Evolutionary conservation across 1,139 yeast species (phyloP).

Genomic region (Suhomyces kunorum): DNA sequence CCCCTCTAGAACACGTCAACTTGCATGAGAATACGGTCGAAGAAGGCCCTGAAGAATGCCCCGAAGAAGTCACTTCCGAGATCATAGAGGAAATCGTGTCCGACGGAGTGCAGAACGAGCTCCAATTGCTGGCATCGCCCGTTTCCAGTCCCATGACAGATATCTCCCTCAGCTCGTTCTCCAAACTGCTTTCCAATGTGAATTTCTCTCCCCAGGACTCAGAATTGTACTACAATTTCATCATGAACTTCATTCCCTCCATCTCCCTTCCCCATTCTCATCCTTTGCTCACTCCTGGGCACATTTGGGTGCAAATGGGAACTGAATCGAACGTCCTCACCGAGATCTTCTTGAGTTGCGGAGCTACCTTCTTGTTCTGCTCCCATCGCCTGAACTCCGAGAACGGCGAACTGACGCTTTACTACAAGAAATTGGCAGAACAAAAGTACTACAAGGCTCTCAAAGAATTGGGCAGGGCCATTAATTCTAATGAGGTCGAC

Average conservation of each 20-base stretch:
- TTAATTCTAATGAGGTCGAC: constrained; percentile 13
- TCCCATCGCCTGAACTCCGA: constrained; percentile 9
- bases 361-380: constrained; percentile 33
- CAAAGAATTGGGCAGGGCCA: constrained; percentile 12
- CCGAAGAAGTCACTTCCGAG: neutral
- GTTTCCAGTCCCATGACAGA: constrained; percentile 4
- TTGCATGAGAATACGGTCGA: too few species aligned
- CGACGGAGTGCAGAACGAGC: neutral
- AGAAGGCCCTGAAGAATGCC: too few species aligned
- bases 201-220: constrained; percentile 15
- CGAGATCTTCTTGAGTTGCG: constrained; percentile 39
- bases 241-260: constrained; percentile 36
- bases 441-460: constrained; percentile 26
- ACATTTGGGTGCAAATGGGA: constrained; percentile 22
- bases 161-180: constrained; percentile 6
- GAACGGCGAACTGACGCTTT: constrained; percentile 6
- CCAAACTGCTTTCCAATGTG: constrained; percentile 14
- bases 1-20: too few species aligned
- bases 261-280: constrained; percentile 46
- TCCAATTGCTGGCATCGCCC: neutral
- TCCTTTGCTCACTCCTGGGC: constrained; percentile 38
- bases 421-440: constrained; percentile 20
- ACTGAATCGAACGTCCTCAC: constrained; percentile 30
- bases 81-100: neutral
- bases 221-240: constrained; percentile 31